Base-by-base conservation (phyloP, 2,329 filamentous ascomycete genomes). In the Lasiodiplodia gonubiensis region DNA sequence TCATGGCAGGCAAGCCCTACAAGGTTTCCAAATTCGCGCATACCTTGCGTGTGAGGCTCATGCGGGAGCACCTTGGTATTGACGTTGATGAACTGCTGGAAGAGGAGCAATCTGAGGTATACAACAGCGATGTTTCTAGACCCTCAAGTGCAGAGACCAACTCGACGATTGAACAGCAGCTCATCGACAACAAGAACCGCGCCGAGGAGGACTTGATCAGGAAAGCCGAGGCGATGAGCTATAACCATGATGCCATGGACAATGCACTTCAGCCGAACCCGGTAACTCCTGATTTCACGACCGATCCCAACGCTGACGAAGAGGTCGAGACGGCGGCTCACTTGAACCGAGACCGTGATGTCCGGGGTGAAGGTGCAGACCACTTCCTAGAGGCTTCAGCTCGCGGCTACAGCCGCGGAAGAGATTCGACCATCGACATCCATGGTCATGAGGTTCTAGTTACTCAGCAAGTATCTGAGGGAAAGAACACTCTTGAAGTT, bases 11-110 rank as follows among this genome's bases (percentile, higher is more conserved):
- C 46, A 85, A 91, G 73, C 92, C 93, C 5, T 99, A 97, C 78
- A 89, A 90, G 67, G 95, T 98, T 42, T 94, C 93, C 52, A 89
- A 92, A 30, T 99, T 97, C 78, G 92, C 95, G 6, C 94, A 98
- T 77, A 95, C 93, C 0, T 86, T 99, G 64, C 92, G 95, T 35
- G 89, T 97, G 83, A 91, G 95, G 30, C 84, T 98, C 59, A 98
- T 98, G 95, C 88, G 94, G 70, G 95, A 99, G 79, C 95, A 99
- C 81, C 84, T 99, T 35, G 95, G 95, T n/a, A 83, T 98, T 48
- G 94, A 98, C 75, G 93, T 97, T 4, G 95, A 99, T 77, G 92
- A 92, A 74, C 90, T 97, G 33, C 69, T 71, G 8, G 76, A 78
- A 30, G 76, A 79, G 53, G 77, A 75, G 54, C 74, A 73, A 68